Conservation (phyloP, 257 asterid species). For the Knoxia roxburghii region DNA sequence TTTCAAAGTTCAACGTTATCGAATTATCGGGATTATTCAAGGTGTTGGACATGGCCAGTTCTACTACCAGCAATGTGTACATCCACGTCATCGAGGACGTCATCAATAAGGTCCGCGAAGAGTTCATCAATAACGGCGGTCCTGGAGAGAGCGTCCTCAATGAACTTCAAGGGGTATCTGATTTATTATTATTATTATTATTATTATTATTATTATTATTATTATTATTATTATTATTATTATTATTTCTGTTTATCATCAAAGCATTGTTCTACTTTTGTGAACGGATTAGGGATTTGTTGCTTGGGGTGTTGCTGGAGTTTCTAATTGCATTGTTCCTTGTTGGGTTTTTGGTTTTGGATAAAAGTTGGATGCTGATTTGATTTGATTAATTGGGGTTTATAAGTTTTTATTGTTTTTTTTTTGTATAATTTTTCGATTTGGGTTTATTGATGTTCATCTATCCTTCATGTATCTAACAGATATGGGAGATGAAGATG, state of each 20-base stretch:
- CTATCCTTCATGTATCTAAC: not conserved
- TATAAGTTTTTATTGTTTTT: not conserved
- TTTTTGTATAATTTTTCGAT: too few species aligned
- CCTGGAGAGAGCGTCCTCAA: conserved; percentile 78
- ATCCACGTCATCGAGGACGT: conserved; percentile 88
- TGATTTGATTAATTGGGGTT: conserved; percentile 23
- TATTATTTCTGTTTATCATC: not conserved
- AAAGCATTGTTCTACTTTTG: not conserved
- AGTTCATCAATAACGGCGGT: conserved; percentile 69
- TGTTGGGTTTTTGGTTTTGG: not conserved
- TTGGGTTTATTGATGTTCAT: not conserved
- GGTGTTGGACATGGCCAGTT: conserved; percentile 52
- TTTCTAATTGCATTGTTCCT: not conserved
- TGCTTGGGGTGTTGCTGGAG: not conserved
- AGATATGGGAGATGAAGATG: conserved; percentile 94
- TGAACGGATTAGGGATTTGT: not conserved
- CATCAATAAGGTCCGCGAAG: conserved; percentile 79
- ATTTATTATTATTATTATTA: not conserved
- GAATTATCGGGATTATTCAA: conserved; percentile 11
- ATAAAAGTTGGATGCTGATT: not conserved
- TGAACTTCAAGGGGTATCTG: conserved; percentile 84
- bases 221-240: not conserved
- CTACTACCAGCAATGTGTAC: conserved; percentile 72
- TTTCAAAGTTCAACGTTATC: not conserved
- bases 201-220: too few species aligned